Base-by-base conservation (phyloP, 305 asterid species). In the Fraxinus baroniana region DNA sequence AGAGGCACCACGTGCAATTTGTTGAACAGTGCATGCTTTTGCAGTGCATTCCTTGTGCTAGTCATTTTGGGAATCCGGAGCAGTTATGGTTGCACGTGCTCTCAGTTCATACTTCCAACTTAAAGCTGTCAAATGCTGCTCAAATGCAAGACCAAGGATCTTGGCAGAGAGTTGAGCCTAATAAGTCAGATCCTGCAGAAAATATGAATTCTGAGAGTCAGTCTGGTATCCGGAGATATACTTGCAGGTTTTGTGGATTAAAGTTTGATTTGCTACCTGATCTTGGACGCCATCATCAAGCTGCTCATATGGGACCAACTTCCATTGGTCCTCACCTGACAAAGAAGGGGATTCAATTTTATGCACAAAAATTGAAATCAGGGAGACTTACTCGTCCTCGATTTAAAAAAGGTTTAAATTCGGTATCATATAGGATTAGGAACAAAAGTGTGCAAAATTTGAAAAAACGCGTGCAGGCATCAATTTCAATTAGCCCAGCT, bases 211-310 rank as follows among this genome's bases (percentile, higher is more conserved):
- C 85, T 57, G 94, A 91, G 78, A 86, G 83, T 85, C 93, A 91
- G 83, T 87, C 91, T 7, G 88, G 85, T 74, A 83, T 84, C 73
- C 90, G 96, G 84, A 93, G 93, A 86, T 95, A 82, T 86, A 84
- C 89, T 83, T 97, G 99, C 89, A 91, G 89, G 87, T 93, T 95
- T 89, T 97, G 99, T 89, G 98, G 99, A 82, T 90, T 97, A 87
- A 95, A 90, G 87, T 97, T 97, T 86, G 98, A 97, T 88, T 90
- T 97, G 93, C 90, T 97, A 28, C 99, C 99, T 39, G 99, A 97
- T 91, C 98, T 97, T 76, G 99, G 99, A 66, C 97, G 98, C 64
- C 99, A 95, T 82, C 99, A 97, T 88, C 99, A 97, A 88, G 98
- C 99, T 74, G 99, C 99, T 87, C 99, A 97, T 86, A 93, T 94